Evolutionary conservation across 1,284 basidiomycete genomes (phyloP), one percentile per base, ranked within the genome.

Genomic region (Cystobasidiaceae sp.): DNA sequence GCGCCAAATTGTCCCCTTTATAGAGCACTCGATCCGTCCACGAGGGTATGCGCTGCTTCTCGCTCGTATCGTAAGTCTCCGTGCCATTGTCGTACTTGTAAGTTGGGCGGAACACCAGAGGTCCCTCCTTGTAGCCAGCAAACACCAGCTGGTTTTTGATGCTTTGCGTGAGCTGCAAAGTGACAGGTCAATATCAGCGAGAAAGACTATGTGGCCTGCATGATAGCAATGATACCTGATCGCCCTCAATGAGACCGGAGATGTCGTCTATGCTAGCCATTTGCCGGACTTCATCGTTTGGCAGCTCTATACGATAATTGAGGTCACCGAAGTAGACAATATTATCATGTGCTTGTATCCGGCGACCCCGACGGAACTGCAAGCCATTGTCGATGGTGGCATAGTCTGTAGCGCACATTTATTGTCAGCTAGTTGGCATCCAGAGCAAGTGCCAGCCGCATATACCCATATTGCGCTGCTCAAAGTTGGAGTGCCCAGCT

Each of bases 21-120:
- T 87, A 96, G 55, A 99, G 76, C 15, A 99, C 85, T n/a, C 93
- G 88, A 79, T 97, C 93, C 72, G 93, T 98, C 93, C 94, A 98
- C 7, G 94, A 91, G 1, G 96, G 96, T 74, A 97, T 88, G 6
- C 96, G 84, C 81, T 88, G 85, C 79, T 98, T 99, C 77, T 98
- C 96, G 69, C 90, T 90, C 2, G 91, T 88, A 76, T 99, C 96
- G 76, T 97, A 99, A 50, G 81, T 81, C 70, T 94, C 87, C 7
- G 90, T 78, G 4, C 79, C 79, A 48, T 80, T 48, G 32, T 65
- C 71, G 27, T 77, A 80, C 70, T 80, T 80, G 74, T 80, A 80
- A 0, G 92, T 96, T 1, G 93, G 92, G 15, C 83, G 81, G 79
- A 99, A 99, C 2, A 87, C 75, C 41, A 98, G 77, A 0, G 88